Conservation (phyloP, 495 filamentous ascomycete species). For the Acidiella bohemica region DNA sequence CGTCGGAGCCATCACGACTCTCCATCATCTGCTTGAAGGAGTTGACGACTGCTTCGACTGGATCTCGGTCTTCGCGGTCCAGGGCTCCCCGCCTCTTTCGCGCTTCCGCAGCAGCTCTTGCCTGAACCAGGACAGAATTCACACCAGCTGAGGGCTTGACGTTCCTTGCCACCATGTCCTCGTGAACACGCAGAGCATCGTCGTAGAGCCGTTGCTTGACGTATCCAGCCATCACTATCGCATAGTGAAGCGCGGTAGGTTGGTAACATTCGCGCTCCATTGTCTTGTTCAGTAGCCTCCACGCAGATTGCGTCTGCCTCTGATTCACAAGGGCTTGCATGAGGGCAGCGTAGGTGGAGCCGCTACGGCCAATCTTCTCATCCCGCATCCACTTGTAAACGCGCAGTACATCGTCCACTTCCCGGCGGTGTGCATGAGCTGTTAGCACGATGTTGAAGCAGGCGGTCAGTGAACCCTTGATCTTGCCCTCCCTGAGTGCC, state of each 20-base stretch:
- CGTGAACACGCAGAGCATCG: constrained; percentile 40
- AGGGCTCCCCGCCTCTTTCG: no score
- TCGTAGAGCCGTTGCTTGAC: constrained; percentile 35
- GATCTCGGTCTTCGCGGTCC: no score
- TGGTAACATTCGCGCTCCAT: constrained; percentile 44
- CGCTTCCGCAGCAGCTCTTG: constrained; percentile 24
- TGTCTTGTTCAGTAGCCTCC: constrained; percentile 46
- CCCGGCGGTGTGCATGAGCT: constrained; percentile 50
- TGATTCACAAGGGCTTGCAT: constrained; percentile 54
- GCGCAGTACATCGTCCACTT: constrained; percentile 46
- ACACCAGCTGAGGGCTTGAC: constrained; percentile 36
- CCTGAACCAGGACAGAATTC: constrained; percentile 36
- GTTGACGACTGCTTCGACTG: no score
- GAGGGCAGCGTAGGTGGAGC: constrained; percentile 58
- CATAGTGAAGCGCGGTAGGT: constrained; percentile 56
- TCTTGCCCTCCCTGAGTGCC: neutral
- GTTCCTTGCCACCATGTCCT: constrained; percentile 36
- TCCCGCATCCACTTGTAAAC: constrained; percentile 50
- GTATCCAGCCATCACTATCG: constrained; percentile 58
- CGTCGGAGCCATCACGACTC: no score
- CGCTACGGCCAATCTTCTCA: constrained; percentile 44
- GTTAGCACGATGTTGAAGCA: constrained; percentile 72
- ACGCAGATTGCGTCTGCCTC: constrained; percentile 50
- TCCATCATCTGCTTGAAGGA: constrained; percentile 4
- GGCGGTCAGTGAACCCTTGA: constrained; percentile 28